phyloP scores from a whole-genome alignment of 2,329 filamentous ascomycete genomes.

The Elsinoe ampelina region DNA sequence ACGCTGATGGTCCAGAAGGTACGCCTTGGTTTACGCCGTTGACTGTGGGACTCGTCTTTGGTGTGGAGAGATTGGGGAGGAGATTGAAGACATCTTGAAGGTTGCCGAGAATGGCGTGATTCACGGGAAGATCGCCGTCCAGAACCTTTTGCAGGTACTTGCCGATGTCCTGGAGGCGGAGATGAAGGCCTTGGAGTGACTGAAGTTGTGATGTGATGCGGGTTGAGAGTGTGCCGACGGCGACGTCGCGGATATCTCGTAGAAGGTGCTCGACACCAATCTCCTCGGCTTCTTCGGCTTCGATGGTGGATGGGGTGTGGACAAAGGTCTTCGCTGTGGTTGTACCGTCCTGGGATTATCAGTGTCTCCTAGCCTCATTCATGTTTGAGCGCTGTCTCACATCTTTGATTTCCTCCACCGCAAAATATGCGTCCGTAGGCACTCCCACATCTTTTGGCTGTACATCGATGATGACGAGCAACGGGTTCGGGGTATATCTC shows the following conservation, averaged over 20 bases:
- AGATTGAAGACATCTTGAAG: conserved; percentile 99
- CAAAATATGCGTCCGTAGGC: conserved; percentile 97
- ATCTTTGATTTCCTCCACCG: conserved; percentile 98
- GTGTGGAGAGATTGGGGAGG: conserved; percentile 86
- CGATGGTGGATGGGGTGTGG: conserved; percentile 95
- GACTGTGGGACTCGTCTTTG: conserved; percentile 48
- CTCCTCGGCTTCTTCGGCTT: conserved; percentile 97
- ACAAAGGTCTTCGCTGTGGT: conserved; percentile 96
- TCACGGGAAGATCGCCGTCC: conserved; percentile 83
- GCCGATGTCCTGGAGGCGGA: conserved; percentile 89
- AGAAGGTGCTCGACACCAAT: conserved; percentile 97
- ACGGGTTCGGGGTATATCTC: conserved; percentile 91
- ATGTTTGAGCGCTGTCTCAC: conserved; percentile 36
- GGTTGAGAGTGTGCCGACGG: conserved; percentile 90
- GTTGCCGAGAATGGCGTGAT: conserved; percentile 94
- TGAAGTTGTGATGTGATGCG: conserved; percentile 96
- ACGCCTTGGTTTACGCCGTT: conserved; percentile 47
- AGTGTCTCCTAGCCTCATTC: conserved; percentile 16
- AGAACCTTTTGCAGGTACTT: conserved; percentile 93
- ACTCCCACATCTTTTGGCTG: conserved; percentile 97
- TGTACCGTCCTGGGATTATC: conserved; percentile 68
- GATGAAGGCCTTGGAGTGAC: conserved; percentile 89
- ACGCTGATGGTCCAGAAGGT: conserved; percentile 30
- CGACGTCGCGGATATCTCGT: conserved; percentile 95
- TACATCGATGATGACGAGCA: conserved; percentile 96